Evolutionary conservation across 208 protist species (phyloP).

Genomic region (Endotrypanum monterogeii): DNA sequence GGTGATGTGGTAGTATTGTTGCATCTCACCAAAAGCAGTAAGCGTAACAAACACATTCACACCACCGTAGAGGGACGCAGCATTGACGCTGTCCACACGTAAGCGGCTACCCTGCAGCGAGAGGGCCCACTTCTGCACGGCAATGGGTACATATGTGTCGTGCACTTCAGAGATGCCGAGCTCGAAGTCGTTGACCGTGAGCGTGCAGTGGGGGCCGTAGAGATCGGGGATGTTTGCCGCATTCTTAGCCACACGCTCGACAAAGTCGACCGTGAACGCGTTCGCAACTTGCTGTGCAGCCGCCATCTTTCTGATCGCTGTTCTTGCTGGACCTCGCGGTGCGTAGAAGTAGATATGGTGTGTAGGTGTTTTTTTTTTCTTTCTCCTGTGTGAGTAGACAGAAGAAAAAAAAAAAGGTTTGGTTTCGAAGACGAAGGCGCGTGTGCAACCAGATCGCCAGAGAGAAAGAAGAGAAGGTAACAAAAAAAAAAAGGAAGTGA

Average conservation of each 20-base stretch:
- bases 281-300: slow-evolving; percentile 73
- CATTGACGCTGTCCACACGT: slow-evolving; percentile 69
- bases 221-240: slow-evolving; percentile 55
- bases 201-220: slow-evolving; percentile 59
- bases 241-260: slow-evolving; percentile 79
- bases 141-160: slow-evolving; percentile 42
- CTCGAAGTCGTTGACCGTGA: slow-evolving; percentile 86
- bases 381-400: not conserved
- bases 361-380: slow-evolving; percentile 6
- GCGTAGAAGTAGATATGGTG: too few relatives aligned
- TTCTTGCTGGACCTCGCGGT: not conserved
- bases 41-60: slow-evolving; percentile 74
- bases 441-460: not conserved
- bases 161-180: slow-evolving; percentile 60
- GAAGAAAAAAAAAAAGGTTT: not conserved
- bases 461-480: not conserved
- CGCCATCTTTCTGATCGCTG: slow-evolving; percentile 35
- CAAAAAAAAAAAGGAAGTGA: not conserved
- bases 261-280: slow-evolving; percentile 80
- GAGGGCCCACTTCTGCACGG: slow-evolving; percentile 58
- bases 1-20: slow-evolving; percentile 84
- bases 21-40: slow-evolving; percentile 43
- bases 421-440: not conserved
- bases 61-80: slow-evolving; percentile 65
- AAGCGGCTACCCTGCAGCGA: slow-evolving; percentile 69